Percentiles rank a stretch among this genome's conserved stretches.
Evolutionary conservation across 129 eudicot species (phyloP).

Genomic region (Pseudognaphalium luteoalbum): DNA sequence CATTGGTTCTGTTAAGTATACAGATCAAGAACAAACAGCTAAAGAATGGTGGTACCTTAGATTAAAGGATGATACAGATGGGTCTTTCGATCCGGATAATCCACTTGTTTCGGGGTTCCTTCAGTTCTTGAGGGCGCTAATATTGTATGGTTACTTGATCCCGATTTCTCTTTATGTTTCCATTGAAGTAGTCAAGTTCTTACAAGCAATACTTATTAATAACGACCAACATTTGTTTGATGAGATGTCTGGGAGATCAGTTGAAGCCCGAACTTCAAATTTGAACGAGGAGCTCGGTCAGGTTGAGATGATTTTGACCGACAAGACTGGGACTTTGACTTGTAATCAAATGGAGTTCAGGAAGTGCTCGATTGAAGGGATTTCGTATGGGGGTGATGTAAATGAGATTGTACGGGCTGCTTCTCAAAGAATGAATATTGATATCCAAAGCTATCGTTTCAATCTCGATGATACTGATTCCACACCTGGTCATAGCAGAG

Average conservation of each 20-base stretch:
- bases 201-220: constrained; percentile 59
- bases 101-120: constrained; percentile 39
- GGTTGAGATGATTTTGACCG: constrained; percentile 52
- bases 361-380: constrained; percentile 60
- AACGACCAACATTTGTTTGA: constrained; percentile 48
- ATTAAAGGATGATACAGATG: constrained; percentile 30
- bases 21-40: constrained; percentile 32
- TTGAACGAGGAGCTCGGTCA: constrained; percentile 62
- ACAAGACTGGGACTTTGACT: constrained; percentile 61
- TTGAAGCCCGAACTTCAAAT: constrained; percentile 55
- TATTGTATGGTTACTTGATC: constrained; percentile 55
- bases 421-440: constrained; percentile 52
- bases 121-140: constrained; percentile 55
- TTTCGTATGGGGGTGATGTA: constrained; percentile 53
- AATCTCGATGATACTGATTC: constrained; percentile 49
- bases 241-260: constrained; percentile 41
- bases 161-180: constrained; percentile 59
- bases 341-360: constrained; percentile 62
- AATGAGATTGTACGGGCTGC: constrained; percentile 56
- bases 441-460: constrained; percentile 43
- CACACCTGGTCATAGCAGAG: constrained; percentile 46
- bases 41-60: constrained; percentile 50
- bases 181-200: constrained; percentile 54
- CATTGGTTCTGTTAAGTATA: constrained; percentile 40
- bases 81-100: constrained; percentile 40